Conservation (phyloP, 495 filamentous ascomycete species). For the Aspergillus olivimuriae region DNA sequence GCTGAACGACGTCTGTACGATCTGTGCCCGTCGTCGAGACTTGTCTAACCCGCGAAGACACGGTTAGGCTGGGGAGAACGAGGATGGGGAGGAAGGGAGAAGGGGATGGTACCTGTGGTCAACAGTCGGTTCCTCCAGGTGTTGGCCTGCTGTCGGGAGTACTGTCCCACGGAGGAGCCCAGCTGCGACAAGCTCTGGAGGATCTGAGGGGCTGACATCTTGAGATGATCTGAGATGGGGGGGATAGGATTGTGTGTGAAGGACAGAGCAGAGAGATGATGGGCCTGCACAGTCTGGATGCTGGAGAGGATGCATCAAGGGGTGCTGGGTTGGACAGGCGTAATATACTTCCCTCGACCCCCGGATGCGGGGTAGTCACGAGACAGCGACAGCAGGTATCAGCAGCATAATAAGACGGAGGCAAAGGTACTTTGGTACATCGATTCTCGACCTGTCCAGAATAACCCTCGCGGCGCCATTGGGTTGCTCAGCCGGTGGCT, state of each 20-base stretch:
- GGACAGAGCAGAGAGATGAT: neutral
- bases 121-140: slow-evolving; percentile 16
- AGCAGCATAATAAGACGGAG: no score
- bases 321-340: neutral
- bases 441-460: neutral
- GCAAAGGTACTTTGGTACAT: no score
- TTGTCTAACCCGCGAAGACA: slow-evolving; percentile 16
- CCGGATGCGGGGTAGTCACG: slow-evolving; percentile 7
- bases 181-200: slow-evolving; percentile 15
- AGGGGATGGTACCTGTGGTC: slow-evolving; percentile 14
- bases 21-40: slow-evolving; percentile 22
- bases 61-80: neutral
- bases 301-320: neutral
- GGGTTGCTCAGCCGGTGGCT: neutral
- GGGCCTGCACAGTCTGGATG: neutral
- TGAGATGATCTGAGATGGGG: neutral
- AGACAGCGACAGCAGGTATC: slow-evolving; percentile 2
- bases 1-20: slow-evolving; percentile 32
- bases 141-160: slow-evolving; percentile 12
- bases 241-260: neutral
- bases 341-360: neutral
- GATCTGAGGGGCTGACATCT: slow-evolving; percentile 19
- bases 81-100: neutral
- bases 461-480: neutral
- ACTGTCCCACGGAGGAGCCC: slow-evolving; percentile 14